phyloP scores from a whole-genome alignment of 2,329 filamentous ascomycete species.

The Gnomoniopsis sp. region DNA sequence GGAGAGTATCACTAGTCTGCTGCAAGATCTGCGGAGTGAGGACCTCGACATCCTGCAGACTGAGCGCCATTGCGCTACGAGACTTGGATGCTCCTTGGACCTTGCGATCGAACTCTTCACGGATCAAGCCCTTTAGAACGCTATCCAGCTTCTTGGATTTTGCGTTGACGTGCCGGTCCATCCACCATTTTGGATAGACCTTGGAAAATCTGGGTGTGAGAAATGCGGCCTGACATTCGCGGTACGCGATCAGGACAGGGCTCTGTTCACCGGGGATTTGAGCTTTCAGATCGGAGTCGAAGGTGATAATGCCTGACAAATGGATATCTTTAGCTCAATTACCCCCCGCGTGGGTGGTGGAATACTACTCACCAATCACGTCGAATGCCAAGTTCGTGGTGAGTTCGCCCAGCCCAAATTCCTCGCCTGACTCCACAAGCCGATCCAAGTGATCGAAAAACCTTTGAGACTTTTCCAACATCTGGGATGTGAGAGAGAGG shows the following conservation, averaged over 20 bases:
- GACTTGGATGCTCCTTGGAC: neutral
- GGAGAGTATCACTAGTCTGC: conserved; percentile 32
- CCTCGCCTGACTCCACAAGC: conserved; percentile 25
- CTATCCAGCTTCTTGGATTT: conserved; percentile 4
- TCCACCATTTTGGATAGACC: neutral
- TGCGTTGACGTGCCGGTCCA: neutral
- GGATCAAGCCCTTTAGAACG: conserved; percentile 4
- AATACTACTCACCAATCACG: conserved; percentile 25
- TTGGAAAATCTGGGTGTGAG: neutral
- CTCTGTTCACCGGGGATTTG: conserved; percentile 8
- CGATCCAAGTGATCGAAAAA: conserved; percentile 30
- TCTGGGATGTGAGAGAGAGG: conserved; percentile 31
- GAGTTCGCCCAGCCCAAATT: conserved; percentile 26
- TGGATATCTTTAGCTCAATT: neutral
- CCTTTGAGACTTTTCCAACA: conserved; percentile 31
- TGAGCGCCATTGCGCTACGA: conserved; percentile 32
- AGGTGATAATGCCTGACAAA: conserved; percentile 21
- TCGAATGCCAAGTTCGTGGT: conserved; percentile 35
- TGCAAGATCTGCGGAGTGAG: conserved; percentile 26
- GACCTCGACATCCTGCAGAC: conserved; percentile 25
- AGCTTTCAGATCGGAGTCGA: conserved; percentile 9
- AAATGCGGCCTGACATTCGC: neutral
- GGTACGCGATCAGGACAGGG: conserved; percentile 8
- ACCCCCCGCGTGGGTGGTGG: neutral
- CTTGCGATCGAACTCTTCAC: conserved; percentile 3